Evolutionary conservation across 768 basidiomycete species (phyloP).

Genomic region (Tremella fuciformis): DNA sequence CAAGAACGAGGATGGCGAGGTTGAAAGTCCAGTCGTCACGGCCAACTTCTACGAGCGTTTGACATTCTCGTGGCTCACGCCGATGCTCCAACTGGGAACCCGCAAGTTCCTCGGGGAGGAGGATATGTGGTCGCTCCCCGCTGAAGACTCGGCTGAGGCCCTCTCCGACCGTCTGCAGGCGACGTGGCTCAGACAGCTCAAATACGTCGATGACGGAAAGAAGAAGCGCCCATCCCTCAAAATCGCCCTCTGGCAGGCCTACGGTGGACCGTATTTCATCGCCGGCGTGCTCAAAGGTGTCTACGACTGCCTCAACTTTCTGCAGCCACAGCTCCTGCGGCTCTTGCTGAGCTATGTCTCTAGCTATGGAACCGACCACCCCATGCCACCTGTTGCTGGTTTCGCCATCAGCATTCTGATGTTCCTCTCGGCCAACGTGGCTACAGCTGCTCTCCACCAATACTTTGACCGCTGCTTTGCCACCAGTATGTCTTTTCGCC

Average conservation of each 20-base stretch:
- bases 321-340: slow-evolving; percentile 82
- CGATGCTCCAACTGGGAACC: slow-evolving; percentile 51
- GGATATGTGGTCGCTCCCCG: slow-evolving; percentile 73
- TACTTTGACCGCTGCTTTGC: slow-evolving; percentile 73
- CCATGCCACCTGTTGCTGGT: slow-evolving; percentile 61
- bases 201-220: slow-evolving; percentile 39
- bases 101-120: slow-evolving; percentile 69
- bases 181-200: slow-evolving; percentile 61
- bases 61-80: slow-evolving; percentile 84
- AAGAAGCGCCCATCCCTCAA: slow-evolving; percentile 59
- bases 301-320: slow-evolving; percentile 76
- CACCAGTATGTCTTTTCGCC: slow-evolving; percentile 38
- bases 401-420: slow-evolving; percentile 73
- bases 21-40: slow-evolving; percentile 68
- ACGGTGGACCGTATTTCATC: slow-evolving; percentile 67
- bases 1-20: slow-evolving; percentile 43
- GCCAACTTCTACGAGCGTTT: slow-evolving; percentile 74
- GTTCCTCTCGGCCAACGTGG: slow-evolving; percentile 74
- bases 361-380: slow-evolving; percentile 56
- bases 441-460: slow-evolving; percentile 79
- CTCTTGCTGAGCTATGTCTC: slow-evolving; percentile 78
- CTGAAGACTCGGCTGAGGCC: slow-evolving; percentile 66
- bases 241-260: slow-evolving; percentile 70
- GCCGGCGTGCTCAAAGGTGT: slow-evolving; percentile 63
- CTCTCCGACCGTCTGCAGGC: slow-evolving; percentile 64